Percentiles rank a stretch among this genome's conserved stretches.
Conservation (phyloP, 352 stramenopile genomes). For the Saprolegnia parasitica region DNA sequence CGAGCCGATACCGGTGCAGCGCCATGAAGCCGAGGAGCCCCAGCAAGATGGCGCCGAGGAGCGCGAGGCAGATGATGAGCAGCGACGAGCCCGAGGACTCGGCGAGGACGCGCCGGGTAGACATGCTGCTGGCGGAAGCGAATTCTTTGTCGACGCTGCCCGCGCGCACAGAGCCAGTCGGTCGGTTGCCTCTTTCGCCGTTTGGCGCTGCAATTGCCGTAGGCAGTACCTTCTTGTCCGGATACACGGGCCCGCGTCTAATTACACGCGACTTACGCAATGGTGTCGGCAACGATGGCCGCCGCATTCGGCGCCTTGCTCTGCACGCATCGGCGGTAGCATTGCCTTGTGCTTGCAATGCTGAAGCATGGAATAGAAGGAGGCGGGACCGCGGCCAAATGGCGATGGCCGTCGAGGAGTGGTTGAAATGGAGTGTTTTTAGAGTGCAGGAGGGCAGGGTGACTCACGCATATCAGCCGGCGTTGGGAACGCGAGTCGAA, state of each 20-base stretch:
- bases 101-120: neutral
- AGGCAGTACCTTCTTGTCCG: neutral
- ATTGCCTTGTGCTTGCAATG: too few relatives aligned
- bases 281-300: neutral
- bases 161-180: neutral
- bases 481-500: neutral
- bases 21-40: neutral
- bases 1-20: neutral
- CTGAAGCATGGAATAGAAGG: too few relatives aligned
- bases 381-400: too few relatives aligned
- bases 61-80: neutral
- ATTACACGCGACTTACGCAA: neutral
- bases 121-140: too few relatives aligned
- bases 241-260: neutral
- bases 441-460: too few relatives aligned
- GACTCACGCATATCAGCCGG: neutral
- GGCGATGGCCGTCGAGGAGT: too few relatives aligned
- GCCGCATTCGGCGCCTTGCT: too few relatives aligned
- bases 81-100: conserved; percentile 2
- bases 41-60: neutral
- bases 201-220: neutral
- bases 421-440: too few relatives aligned
- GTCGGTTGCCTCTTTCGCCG: neutral
- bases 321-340: too few relatives aligned
- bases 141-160: too few relatives aligned